Conservation (phyloP, 2,329 filamentous ascomycete genomes). For the Neophaeococcomyces aloes region DNA sequence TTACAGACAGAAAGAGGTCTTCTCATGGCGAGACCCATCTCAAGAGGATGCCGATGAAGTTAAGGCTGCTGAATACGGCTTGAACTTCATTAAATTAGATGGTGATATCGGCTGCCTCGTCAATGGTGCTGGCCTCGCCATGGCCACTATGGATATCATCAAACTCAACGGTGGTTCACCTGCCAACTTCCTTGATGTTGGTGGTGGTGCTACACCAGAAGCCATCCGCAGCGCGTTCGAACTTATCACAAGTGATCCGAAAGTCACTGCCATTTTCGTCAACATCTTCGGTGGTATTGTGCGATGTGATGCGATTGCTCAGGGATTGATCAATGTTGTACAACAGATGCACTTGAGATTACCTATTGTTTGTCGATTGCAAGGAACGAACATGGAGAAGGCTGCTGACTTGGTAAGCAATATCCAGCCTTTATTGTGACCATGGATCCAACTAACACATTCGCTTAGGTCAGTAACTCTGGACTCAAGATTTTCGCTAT, state of each 20-base stretch:
- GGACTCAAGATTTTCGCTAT: conserved; percentile 99
- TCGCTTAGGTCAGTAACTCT: conserved; percentile 70
- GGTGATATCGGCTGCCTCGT: conserved; percentile 93
- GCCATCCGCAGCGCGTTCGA: conserved; percentile 97
- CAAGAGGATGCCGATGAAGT: conserved; percentile 98
- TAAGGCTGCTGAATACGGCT: conserved; percentile 73
- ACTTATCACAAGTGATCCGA: conserved; percentile 95
- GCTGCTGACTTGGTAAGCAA: conserved; percentile 63
- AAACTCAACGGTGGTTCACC: conserved; percentile 95
- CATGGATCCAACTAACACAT: not conserved
- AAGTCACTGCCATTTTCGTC: conserved; percentile 98
- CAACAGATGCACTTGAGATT: conserved; percentile 91
- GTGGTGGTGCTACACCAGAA: conserved; percentile 89
- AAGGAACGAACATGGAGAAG: conserved; percentile 96
- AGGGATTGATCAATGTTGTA: conserved; percentile 89
- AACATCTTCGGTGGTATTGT: conserved; percentile 99
- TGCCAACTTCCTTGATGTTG: conserved; percentile 98
- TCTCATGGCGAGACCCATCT: conserved; percentile 81
- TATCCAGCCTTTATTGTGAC: not conserved
- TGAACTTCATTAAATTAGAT: conserved; percentile 99
- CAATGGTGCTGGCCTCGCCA: conserved; percentile 96
- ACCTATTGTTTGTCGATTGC: conserved; percentile 90
- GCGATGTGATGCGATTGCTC: conserved; percentile 91
- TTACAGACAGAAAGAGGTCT: conserved; percentile 94
- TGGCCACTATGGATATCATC: conserved; percentile 99